Percentiles rank a stretch among this genome's conserved stretches.
These are phyloP conservation scores for Xylaria sp. DNA, from an alignment of 2,329 filamentous ascomycete genomes.

Conservation along the genomic window DNA sequence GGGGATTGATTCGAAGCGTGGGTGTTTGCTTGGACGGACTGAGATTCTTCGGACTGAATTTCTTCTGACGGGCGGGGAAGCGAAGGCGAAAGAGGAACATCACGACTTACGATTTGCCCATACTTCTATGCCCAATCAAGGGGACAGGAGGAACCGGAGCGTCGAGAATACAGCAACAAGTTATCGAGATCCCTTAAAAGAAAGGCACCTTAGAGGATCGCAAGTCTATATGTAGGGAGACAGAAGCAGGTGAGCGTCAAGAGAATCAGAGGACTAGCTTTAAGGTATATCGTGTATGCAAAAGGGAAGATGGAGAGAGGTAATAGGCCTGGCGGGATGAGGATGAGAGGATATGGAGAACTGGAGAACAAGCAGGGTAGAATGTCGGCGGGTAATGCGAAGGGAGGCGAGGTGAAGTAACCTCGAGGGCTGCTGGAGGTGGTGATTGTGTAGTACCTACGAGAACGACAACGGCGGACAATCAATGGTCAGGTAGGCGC, in stretches of 20 bases:
- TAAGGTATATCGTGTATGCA: background rate
- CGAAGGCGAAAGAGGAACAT: background rate
- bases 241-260: background rate
- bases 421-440: no score
- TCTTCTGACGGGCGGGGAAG: conserved; percentile 10
- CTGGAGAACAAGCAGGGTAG: no score
- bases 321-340: background rate
- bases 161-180: background rate
- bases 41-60: background rate
- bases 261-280: background rate
- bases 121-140: conserved; percentile 19
- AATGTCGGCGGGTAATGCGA: no score
- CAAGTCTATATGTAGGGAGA: background rate
- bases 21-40: background rate
- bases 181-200: background rate
- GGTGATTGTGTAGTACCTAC: no score
- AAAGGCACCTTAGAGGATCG: background rate
- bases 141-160: background rate
- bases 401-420: no score
- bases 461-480: no score
- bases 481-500: no score
- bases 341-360: no score
- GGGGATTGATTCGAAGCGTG: background rate
- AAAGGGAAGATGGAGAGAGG: background rate
- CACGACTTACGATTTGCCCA: conserved; percentile 32